Base-by-base conservation (phyloP, 495 filamentous ascomycete species). In the Penicillium salamii region DNA sequence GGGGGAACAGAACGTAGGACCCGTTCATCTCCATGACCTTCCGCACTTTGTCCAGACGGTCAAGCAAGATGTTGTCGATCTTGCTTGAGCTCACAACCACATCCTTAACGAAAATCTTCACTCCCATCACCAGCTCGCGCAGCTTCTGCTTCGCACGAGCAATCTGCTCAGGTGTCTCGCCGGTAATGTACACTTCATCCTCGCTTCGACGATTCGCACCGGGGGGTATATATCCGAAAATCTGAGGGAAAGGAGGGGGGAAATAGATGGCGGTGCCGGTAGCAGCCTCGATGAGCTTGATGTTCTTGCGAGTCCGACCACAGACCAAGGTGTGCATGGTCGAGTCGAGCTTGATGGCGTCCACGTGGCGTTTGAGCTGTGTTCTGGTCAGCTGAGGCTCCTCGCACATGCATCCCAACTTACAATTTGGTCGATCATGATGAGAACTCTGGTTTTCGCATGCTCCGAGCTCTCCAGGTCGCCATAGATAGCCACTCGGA, bases 1-100 rank as follows among this genome's bases (percentile, higher is more conserved):
- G 79, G 4, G 92, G 91, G 46, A 97, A 88, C 47, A 95, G 80
- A 53, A 98, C 87, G 68, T 91, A 95, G 5, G 92, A 91, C 7
- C 91, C 92, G 61, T 97, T 97, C 43, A 85, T 84, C 64, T 97
- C 93, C 77, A 96, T 95, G 39, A 98, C 96, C 78, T 96, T 96
- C 50, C 90, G 86, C 24, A 97, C 89, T 63, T 97, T 97, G 66
- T 97, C 92, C 61, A 97, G 77, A 11, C 95, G 87, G 45, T 87
- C 85, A 14, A 97, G 84, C 40, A 97, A 62, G 51, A 98, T 90
- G 63, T 87, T 91, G 66, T 98, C 93, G 41, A 97, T 87, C 70
- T 98, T 98, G 62, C 86, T 83, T 13, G 87, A 76, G 11, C 90
- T 86, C 37, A 98, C 81, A 43, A 85, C 76, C 15, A 91, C 88